A percentile compares a stretch with the other conserved stretches of the same genome.
Evolutionary conservation across 1,139 yeast genomes (phyloP).

Genomic region (Kurtzmaniella natalensis): DNA sequence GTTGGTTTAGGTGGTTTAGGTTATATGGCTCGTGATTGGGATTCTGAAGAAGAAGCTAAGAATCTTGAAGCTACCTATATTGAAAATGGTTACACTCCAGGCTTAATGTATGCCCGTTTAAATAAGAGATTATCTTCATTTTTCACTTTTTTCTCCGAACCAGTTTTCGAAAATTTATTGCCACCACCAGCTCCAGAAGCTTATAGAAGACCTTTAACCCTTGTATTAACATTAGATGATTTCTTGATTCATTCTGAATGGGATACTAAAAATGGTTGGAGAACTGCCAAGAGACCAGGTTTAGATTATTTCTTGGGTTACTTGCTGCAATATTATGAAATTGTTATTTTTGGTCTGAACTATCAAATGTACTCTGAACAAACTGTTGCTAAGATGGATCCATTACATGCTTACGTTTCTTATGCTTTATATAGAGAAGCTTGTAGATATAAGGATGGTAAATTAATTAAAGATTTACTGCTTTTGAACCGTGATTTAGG

Average conservation of each 20-base stretch:
- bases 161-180: conserved; percentile 85
- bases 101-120: conserved; percentile 63
- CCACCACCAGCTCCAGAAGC: conserved; percentile 90
- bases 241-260: conserved; percentile 86
- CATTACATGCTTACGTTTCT: conserved; percentile 83
- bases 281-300: conserved; percentile 98
- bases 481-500: conserved; percentile 86
- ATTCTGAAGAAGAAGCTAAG: conserved; percentile 64
- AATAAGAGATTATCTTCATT: conserved; percentile 68
- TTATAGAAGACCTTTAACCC: conserved; percentile 87
- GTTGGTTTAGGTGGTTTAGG: conserved; percentile 61
- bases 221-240: conserved; percentile 87
- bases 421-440: conserved; percentile 90
- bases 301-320: conserved; percentile 94
- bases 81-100: conserved; percentile 66
- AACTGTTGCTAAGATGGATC: conserved; percentile 84
- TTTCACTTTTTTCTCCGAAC: conserved; percentile 85
- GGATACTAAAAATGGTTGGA: conserved; percentile 94
- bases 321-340: conserved; percentile 91
- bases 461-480: conserved; percentile 78
- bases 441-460: conserved; percentile 85
- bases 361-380: conserved; percentile 84
- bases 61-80: conserved; percentile 45
- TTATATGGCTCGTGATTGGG: conserved; percentile 86
- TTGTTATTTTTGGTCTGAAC: conserved; percentile 83